Base-by-base conservation (phyloP, 768 basidiomycete genomes). In the Lanmaoa rubissima region DNA sequence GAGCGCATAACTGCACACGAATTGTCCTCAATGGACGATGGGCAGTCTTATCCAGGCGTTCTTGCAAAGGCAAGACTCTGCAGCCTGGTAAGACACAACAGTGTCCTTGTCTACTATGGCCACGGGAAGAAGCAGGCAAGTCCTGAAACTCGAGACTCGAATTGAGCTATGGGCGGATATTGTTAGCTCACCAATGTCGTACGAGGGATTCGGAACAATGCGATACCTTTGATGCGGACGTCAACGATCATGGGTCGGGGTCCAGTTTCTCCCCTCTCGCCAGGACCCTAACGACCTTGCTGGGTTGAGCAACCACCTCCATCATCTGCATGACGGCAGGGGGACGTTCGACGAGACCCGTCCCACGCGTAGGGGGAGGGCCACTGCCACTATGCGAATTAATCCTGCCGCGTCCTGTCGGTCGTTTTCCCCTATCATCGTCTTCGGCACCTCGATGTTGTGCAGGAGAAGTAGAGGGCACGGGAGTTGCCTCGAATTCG, bases 261-360 rank as follows among this genome's bases (percentile, higher is more conserved):
- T 93, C 90, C 51, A 93, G 72, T 71, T 92, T 91, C 79, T 93
- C 91, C 34, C 91, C 91, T 13, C 91, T 83, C 2, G 91, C 88
- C 57, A 93, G 82, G 31, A 93, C 86, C 26, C 90, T 78, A 35
- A 92, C 85, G 60, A 88, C 86, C 59, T 84, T 86, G 69, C 81
- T 86, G 8, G 88, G 86, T 61, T 89, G 86, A 21, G 85, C 76
- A 10, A 88, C 79, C 70, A 82, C 82, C 60, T 86, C 86, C 87
- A 88, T 90, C 88, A 92, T 89, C 5, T 87, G 85, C 79, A 85
- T 82, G 46, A 90, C 87, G 2, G 88, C 86, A 10, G 87, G 81
- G 0, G 88, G 88, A 19, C 88, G 82, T 67, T 92, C 90, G 48
- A 92, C 90, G 42, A 92, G 76, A 3, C 81, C 78, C 0, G 69